A percentile compares a stretch with the other conserved stretches of the same genome.
Conservation (phyloP, 176 grass and related monocot genomes). For the Triticum monococcum region DNA sequence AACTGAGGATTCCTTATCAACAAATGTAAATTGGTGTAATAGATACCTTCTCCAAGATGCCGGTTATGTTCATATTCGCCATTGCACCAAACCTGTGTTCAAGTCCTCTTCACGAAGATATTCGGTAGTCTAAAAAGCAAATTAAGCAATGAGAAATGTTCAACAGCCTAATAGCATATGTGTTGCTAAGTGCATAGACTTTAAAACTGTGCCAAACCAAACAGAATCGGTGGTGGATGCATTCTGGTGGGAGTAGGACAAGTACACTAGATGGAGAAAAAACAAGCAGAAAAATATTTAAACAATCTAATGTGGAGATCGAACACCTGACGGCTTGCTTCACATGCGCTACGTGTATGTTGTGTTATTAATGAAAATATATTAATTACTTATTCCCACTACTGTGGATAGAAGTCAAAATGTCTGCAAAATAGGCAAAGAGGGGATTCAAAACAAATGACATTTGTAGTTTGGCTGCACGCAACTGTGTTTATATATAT, state of each 20-base stretch:
- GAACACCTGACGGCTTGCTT: neutral
- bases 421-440: neutral
- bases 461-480: neutral
- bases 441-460: neutral
- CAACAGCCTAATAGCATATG: neutral
- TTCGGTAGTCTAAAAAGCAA: neutral
- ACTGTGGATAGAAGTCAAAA: neutral
- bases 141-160: neutral
- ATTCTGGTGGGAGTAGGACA: neutral
- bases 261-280: neutral
- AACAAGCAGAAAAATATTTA: neutral
- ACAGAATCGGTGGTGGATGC: neutral
- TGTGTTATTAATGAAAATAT: neutral
- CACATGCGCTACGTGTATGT: neutral
- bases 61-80: slow-evolving; percentile 14
- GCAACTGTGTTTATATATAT: neutral
- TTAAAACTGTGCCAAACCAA: neutral
- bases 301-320: neutral
- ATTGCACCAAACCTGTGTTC: neutral
- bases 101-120: slow-evolving; percentile 7
- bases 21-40: neutral
- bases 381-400: neutral
- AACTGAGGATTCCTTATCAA: neutral
- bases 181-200: neutral
- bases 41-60: slow-evolving; percentile 13